Conservation (phyloP, 2,329 filamentous ascomycete genomes). For the Coniochaeta pulveracea region DNA sequence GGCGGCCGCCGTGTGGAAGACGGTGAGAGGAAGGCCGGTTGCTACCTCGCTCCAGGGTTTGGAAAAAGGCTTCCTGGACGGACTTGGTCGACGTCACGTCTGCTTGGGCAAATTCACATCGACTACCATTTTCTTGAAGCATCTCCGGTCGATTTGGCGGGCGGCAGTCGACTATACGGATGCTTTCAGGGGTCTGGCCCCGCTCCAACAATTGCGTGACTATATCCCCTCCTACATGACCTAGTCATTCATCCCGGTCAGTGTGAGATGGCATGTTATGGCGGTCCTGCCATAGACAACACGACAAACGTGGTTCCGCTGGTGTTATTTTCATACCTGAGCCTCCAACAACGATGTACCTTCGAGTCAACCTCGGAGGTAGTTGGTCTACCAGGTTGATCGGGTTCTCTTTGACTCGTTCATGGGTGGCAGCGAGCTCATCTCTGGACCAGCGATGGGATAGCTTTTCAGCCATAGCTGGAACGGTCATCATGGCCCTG, state of each 20-base stretch:
- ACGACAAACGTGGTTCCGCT: no score
- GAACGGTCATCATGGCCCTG: constrained; percentile 21
- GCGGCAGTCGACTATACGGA: constrained; percentile 42
- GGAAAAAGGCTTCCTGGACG: constrained; percentile 32
- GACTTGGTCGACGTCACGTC: constrained; percentile 36
- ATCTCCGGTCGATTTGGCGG: constrained; percentile 30
- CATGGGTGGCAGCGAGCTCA: constrained; percentile 22
- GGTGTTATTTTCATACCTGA: constrained; percentile 29
- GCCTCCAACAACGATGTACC: constrained; percentile 33
- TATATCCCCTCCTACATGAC: constrained; percentile 43
- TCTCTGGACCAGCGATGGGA: constrained; percentile 24
- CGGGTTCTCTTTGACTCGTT: constrained; percentile 21
- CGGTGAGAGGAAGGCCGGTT: constrained; percentile 35
- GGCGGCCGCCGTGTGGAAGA: constrained; percentile 45
- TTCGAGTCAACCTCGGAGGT: constrained; percentile 26
- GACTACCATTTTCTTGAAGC: constrained; percentile 18
- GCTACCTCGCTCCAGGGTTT: constrained; percentile 31
- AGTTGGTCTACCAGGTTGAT: constrained; percentile 25
- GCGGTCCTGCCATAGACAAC: no score
- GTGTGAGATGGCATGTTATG: no score
- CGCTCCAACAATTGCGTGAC: constrained; percentile 39
- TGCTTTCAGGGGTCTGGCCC: constrained; percentile 35
- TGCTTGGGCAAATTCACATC: constrained; percentile 31
- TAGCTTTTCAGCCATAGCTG: constrained; percentile 20
- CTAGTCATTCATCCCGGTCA: no score